Percentiles rank a stretch among this genome's conserved stretches.
phyloP scores from a whole-genome alignment of 176 grass and related monocot species.

The Zoysia japonica region DNA sequence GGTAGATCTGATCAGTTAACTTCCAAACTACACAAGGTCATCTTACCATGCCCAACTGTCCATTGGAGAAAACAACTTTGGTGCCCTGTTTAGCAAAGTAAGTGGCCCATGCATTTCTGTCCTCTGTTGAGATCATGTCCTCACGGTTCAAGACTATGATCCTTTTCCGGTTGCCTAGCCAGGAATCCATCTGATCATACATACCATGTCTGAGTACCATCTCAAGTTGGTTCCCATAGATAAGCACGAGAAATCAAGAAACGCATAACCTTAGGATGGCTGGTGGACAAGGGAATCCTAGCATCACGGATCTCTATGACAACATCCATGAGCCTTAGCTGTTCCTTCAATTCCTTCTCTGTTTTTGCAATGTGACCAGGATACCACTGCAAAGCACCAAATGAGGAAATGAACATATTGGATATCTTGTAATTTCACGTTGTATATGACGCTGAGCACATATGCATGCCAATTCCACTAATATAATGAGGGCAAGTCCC shows the following conservation, averaged over 20 bases:
- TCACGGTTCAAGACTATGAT: constrained; percentile 96
- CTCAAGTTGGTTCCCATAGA: background rate
- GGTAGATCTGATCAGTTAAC: background rate
- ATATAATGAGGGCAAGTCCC: background rate
- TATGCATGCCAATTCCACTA: constrained; percentile 6
- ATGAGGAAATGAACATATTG: constrained; percentile 4
- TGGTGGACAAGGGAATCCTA: constrained; percentile 88
- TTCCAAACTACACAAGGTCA: constrained; percentile 23
- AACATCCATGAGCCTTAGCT: constrained; percentile 96
- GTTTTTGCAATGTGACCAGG: constrained; percentile 99
- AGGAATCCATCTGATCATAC: constrained; percentile 79
- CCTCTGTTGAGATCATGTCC: constrained; percentile 86
- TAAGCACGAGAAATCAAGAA: constrained; percentile 24
- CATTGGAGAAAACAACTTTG: constrained; percentile 89
- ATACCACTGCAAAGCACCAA: constrained; percentile 78
- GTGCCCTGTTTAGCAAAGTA: constrained; percentile 83
- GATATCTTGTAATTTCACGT: background rate
- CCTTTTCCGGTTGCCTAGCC: constrained; percentile 81
- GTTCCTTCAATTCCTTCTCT: constrained; percentile 89
- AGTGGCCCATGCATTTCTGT: constrained; percentile 88
- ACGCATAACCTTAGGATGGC: constrained; percentile 77
- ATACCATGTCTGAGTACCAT: constrained; percentile 20
- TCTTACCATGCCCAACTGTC: constrained; percentile 92
- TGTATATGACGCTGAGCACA: background rate
- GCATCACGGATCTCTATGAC: constrained; percentile 96